phyloP scores from a whole-genome alignment of 2,329 filamentous ascomycete species.

The Helotiales sp. region DNA sequence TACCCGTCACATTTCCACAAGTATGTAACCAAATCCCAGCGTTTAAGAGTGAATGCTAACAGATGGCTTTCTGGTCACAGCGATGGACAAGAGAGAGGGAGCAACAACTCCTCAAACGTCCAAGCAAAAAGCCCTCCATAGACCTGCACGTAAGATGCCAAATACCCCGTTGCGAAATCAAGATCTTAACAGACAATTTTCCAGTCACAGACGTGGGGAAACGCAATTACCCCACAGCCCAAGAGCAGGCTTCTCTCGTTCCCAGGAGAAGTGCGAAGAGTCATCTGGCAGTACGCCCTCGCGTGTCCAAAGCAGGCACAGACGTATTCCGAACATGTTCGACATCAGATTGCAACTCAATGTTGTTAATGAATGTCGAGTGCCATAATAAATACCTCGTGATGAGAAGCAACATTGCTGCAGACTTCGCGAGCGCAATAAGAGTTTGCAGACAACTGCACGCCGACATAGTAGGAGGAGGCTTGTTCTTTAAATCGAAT shows the following conservation, averaged over 20 bases:
- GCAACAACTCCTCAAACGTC: too few species aligned
- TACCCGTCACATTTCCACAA: too few species aligned
- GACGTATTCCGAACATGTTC: too few species aligned
- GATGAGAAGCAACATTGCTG: too few species aligned
- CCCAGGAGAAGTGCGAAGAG: background rate
- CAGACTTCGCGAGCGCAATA: background rate
- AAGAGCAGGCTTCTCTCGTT: background rate
- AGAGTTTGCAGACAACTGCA: background rate
- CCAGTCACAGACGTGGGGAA: background rate
- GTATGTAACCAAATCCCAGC: too few species aligned
- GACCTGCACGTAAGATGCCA: background rate
- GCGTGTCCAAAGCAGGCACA: background rate
- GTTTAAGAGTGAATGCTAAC: too few species aligned
- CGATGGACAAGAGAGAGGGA: too few species aligned
- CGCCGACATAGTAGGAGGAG: background rate
- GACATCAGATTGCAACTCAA: too few species aligned
- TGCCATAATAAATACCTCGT: too few species aligned
- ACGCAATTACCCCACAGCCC: background rate
- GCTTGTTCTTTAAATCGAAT: background rate
- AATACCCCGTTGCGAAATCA: background rate
- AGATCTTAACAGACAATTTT: background rate
- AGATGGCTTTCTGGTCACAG: too few species aligned
- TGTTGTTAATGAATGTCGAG: too few species aligned
- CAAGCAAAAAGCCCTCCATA: background rate
- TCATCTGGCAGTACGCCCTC: background rate